Evolutionary conservation across 768 basidiomycete species (phyloP).

Genomic region (Boletus pseudo-olivaceus): DNA sequence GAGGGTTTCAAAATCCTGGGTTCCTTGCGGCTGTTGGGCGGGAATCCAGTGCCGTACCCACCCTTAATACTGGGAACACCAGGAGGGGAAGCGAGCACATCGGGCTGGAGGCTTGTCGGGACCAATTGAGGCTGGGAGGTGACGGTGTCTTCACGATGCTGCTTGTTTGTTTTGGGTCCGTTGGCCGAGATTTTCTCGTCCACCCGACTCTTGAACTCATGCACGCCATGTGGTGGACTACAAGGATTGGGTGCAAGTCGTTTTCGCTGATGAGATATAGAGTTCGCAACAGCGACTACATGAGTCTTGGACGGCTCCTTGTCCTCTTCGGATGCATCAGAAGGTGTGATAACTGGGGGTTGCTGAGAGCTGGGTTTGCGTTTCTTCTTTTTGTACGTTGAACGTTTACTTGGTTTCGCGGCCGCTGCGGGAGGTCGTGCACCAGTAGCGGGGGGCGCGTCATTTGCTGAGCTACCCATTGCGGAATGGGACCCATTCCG

Average conservation of each 20-base stretch:
- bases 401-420: neutral
- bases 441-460: neutral
- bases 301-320: neutral
- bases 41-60: neutral
- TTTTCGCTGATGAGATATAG: constrained; percentile 10
- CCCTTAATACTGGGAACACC: neutral
- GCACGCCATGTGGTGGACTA: neutral
- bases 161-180: neutral
- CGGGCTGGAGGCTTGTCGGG: neutral
- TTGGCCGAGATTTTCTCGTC: neutral
- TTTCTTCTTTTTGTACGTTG: constrained; percentile 12
- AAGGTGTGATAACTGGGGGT: constrained; percentile 11
- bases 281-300: neutral
- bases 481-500: neutral
- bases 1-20: neutral
- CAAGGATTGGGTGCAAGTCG: constrained; percentile 5
- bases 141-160: neutral
- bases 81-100: neutral
- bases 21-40: neutral
- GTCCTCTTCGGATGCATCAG: constrained; percentile 25
- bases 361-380: constrained; percentile 25
- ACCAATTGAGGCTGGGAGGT: neutral
- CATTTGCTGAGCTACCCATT: neutral
- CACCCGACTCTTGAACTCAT: neutral
- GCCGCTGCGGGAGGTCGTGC: neutral